These are phyloP conservation scores for Vitis hybrid DNA, from an alignment of 177 flowering plant genomes.

Conservation along the genomic window DNA sequence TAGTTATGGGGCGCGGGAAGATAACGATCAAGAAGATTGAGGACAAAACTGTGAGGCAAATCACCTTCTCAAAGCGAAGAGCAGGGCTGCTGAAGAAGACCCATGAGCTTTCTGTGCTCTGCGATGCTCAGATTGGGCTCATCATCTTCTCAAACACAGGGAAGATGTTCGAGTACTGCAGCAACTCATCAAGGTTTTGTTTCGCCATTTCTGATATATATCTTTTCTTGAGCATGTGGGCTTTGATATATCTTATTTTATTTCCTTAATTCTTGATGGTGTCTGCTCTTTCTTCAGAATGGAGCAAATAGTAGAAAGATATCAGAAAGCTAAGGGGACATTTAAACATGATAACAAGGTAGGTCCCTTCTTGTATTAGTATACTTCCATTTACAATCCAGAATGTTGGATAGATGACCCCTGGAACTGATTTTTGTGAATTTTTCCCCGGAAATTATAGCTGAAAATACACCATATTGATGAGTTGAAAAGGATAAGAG, in stretches of 20 bases:
- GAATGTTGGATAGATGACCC: too few relatives aligned
- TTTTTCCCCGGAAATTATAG: slow-evolving; percentile 14
- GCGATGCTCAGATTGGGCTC: slow-evolving; percentile 60
- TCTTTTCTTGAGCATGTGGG: too few relatives aligned
- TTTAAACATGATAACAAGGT: slow-evolving; percentile 33
- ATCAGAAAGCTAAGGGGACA: slow-evolving; percentile 27
- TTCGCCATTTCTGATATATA: too few relatives aligned
- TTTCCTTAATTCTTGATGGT: too few relatives aligned
- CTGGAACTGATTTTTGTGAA: too few relatives aligned
- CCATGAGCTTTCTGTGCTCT: slow-evolving; percentile 48
- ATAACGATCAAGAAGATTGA: slow-evolving; percentile 54
- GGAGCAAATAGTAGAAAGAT: slow-evolving; percentile 41
- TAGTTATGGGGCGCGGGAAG: slow-evolving; percentile 54
- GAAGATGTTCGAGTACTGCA: slow-evolving; percentile 47
- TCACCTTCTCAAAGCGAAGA: slow-evolving; percentile 56
- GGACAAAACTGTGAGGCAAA: slow-evolving; percentile 53
- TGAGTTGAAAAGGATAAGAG: slow-evolving; percentile 44
- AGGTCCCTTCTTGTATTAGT: background rate
- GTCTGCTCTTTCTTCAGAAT: slow-evolving; percentile 25
- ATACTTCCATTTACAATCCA: too few relatives aligned
- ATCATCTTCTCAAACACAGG: slow-evolving; percentile 55
- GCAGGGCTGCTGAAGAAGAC: slow-evolving; percentile 61
- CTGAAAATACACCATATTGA: slow-evolving; percentile 20
- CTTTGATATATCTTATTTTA: too few relatives aligned
- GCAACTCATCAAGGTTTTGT: slow-evolving; percentile 25